phyloP scores from a whole-genome alignment of 345 rosid species.

The Camelina neglecta region DNA sequence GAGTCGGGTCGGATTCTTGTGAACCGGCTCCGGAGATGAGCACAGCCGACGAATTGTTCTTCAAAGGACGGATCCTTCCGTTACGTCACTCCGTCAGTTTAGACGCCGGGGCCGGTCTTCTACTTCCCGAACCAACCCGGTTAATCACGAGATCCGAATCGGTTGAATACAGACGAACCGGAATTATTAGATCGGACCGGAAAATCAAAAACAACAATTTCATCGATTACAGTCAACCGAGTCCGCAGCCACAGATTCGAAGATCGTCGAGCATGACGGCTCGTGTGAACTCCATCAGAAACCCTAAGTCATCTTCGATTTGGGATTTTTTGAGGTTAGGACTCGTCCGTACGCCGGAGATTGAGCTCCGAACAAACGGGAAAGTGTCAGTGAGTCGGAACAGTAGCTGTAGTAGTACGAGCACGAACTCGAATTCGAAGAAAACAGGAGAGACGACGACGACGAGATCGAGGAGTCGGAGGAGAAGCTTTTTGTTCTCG shows the following conservation, averaged over 20 bases:
- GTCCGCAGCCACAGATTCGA: constrained; percentile 80
- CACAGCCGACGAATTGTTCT: constrained; percentile 78
- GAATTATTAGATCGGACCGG: constrained; percentile 44
- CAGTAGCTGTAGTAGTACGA: constrained; percentile 60
- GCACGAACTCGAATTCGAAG: constrained; percentile 49
- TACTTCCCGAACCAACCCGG: constrained; percentile 22
- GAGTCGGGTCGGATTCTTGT: constrained; percentile 45
- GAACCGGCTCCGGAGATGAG: constrained; percentile 65
- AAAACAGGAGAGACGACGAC: constrained; percentile 24
- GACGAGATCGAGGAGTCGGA: constrained; percentile 43
- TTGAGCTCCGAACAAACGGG: constrained; percentile 52
- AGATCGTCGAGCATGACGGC: constrained; percentile 47
- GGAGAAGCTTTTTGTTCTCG: constrained; percentile 47
- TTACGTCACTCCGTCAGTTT: constrained; percentile 65
- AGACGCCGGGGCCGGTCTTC: constrained; percentile 46
- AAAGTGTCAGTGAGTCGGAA: constrained; percentile 58
- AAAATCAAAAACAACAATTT: constrained; percentile 52
- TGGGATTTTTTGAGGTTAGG: constrained; percentile 80
- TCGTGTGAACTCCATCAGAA: constrained; percentile 40
- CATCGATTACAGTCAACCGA: constrained; percentile 55
- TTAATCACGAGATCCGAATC: constrained; percentile 61
- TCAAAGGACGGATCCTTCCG: constrained; percentile 72
- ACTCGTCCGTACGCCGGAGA: constrained; percentile 78
- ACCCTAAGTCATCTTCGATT: constrained; percentile 52
- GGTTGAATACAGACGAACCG: constrained; percentile 46